A percentile compares a stretch with the other conserved stretches of the same genome.
Conservation (phyloP, 257 asterid species). For the Lithospermum erythrorhizon region DNA sequence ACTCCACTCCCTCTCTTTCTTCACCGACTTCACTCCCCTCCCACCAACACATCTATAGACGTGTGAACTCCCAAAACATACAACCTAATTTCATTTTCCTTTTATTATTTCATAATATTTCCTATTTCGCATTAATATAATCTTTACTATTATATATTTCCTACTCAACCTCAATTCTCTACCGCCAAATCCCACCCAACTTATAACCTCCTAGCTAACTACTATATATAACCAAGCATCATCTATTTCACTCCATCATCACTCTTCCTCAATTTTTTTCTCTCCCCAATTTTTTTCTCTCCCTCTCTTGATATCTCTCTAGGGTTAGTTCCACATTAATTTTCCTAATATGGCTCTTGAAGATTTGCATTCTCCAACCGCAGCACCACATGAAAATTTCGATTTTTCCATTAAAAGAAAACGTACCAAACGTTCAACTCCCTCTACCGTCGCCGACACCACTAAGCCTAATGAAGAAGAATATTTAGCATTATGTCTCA, state of each 20-base stretch:
- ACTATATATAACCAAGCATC: not conserved
- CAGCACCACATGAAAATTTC: not conserved
- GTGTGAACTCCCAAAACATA: no score
- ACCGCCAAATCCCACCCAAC: not conserved
- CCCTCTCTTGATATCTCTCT: no score
- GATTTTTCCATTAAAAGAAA: conserved; percentile 32
- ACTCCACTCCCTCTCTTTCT: not conserved
- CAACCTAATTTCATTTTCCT: no score
- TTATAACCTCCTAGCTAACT: not conserved
- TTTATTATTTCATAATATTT: no score
- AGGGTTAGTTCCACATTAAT: no score
- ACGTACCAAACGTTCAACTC: conserved; percentile 38
- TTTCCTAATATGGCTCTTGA: conserved; percentile 42
- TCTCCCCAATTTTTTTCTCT: no score
- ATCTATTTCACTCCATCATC: not conserved
- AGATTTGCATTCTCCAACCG: conserved; percentile 31
- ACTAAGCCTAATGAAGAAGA: conserved; percentile 30
- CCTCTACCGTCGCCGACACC: not conserved
- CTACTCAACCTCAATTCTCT: no score
- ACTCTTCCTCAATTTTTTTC: not conserved
- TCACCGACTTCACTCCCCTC: not conserved
- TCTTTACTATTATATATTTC: no score
- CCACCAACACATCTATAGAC: not conserved
- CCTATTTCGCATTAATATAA: no score
- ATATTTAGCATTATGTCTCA: conserved; percentile 54